A percentile compares a stretch with the other conserved stretches of the same genome.
These are phyloP conservation scores for Lentinula aciculospora DNA, from an alignment of 768 basidiomycete species.

Conservation along the genomic window DNA sequence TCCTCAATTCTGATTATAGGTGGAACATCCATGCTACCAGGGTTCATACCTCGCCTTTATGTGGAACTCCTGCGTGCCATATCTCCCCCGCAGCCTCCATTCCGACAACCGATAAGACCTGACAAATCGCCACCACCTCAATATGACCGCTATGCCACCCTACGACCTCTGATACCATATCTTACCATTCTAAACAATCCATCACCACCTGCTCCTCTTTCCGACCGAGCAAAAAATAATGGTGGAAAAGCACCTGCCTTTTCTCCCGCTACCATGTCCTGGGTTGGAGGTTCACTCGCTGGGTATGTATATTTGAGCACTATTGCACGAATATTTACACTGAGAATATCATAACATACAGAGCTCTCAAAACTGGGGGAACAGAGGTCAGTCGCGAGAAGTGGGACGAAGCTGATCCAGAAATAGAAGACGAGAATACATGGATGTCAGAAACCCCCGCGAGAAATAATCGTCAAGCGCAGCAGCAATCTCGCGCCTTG, in stretches of 20 bases:
- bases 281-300: conserved; percentile 92
- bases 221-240: conserved; percentile 49
- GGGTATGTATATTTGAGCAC: conserved; percentile 51
- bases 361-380: conserved; percentile 83
- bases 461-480: not conserved
- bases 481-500: not conserved
- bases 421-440: conserved; percentile 32
- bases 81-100: conserved; percentile 27
- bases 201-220: conserved; percentile 41
- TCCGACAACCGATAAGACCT: conserved; percentile 30
- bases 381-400: conserved; percentile 76
- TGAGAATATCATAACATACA: no score
- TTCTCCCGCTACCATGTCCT: conserved; percentile 71
- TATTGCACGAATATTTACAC: not conserved
- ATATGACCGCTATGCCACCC: conserved; percentile 70
- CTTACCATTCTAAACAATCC: conserved; percentile 88
- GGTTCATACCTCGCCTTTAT: conserved; percentile 88
- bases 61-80: conserved; percentile 66
- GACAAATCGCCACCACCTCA: conserved; percentile 35
- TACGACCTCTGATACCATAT: conserved; percentile 66
- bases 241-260: conserved; percentile 89
- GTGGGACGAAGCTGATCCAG: conserved; percentile 67
- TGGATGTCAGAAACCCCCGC: conserved; percentile 6
- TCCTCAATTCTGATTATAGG: conserved; percentile 84
- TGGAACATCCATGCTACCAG: conserved; percentile 88